These are phyloP conservation scores for Talaromyces wortmannii DNA, from an alignment of 495 filamentous ascomycete genomes.

Conservation along the genomic window DNA sequence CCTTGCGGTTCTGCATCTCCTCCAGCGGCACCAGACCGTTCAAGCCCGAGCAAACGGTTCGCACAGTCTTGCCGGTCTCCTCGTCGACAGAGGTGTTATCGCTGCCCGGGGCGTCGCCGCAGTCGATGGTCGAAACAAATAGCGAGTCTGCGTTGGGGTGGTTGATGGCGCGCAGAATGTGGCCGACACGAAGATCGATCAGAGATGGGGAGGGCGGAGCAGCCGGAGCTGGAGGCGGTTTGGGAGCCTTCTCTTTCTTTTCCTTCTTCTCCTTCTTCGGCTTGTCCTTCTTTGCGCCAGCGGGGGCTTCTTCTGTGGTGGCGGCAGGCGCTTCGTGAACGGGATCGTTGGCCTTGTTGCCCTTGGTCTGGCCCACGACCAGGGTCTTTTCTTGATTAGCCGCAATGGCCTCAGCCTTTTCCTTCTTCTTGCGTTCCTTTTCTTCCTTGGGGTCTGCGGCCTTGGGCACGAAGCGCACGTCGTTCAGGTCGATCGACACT, in stretches of 20 bases:
- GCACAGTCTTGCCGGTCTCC: constrained; percentile 78
- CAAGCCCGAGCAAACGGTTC: constrained; percentile 93
- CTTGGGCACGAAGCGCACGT: constrained; percentile 76
- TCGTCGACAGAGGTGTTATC: constrained; percentile 73
- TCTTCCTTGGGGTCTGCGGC: constrained; percentile 78
- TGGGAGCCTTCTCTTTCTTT: constrained; percentile 64
- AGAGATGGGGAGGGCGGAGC: constrained; percentile 71
- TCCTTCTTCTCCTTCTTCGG: constrained; percentile 65
- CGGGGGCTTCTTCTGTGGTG: constrained; percentile 25
- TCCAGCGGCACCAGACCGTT: constrained; percentile 87
- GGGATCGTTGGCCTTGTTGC: constrained; percentile 28
- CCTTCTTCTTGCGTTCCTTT: constrained; percentile 84
- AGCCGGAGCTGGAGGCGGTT: constrained; percentile 53
- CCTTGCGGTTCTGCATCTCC: constrained; percentile 94
- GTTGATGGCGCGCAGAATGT: constrained; percentile 89
- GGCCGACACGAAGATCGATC: constrained; percentile 92
- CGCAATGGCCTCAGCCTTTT: constrained; percentile 58
- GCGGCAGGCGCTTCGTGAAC: constrained; percentile 32
- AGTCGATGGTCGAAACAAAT: constrained; percentile 93
- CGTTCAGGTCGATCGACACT: constrained; percentile 67
- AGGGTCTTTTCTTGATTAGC: constrained; percentile 30
- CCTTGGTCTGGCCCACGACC: constrained; percentile 39
- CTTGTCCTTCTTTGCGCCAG: constrained; percentile 24
- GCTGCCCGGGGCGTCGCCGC: constrained; percentile 78
- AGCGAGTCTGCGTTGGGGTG: constrained; percentile 96